Base-by-base conservation (phyloP, 768 basidiomycete genomes). In the Tricholoma hemisulphureum region DNA sequence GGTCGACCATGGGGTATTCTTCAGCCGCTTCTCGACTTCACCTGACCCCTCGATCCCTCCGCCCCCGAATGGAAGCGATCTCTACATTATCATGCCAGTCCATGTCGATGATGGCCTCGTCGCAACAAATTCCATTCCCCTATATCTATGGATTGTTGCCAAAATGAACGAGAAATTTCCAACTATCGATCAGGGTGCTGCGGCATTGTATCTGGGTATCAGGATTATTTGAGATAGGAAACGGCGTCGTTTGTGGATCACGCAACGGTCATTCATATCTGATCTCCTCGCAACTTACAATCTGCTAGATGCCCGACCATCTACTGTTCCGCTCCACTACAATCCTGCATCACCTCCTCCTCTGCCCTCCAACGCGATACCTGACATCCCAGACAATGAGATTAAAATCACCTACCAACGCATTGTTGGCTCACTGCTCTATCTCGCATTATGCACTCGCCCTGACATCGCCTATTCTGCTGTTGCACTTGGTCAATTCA, bases 401-500 rank as follows among this genome's bases (percentile, higher is more conserved):
- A 20, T 69, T 16, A 61, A 14, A 18, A 37, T 43, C 0, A 52
- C 60, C 1, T 73, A 62, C 37, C 60, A 64, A 35, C 20, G 51
- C 0, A 51, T 75, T 0, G 63, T 73, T 0, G 70, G 69, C 2
- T 66, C 51, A 1, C 32, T 74, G 0, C 69, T 67, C 5, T 75
- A 73, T 53, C 56, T 73, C 0, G 61, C 73, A 2, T 53, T 73
- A 2, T 65, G 64, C 6, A 74, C 75, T 1, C 62, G 67, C 0
- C 75, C 77, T 0, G 74, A 81, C 39, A 64, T 79, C 10, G 61
- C 72, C 0, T 73, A 61, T 45, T 62, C 70, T 4, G 72, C 75
- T 8, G 59, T 64, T 29, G 20, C 51, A 0, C 68, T 79, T 1
- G 62, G 72, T 0, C 71, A 71, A 24, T 75, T 63, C 64, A 67